Conservation (phyloP, 2,329 filamentous ascomycete genomes). For the Fusarium veterinarium region DNA sequence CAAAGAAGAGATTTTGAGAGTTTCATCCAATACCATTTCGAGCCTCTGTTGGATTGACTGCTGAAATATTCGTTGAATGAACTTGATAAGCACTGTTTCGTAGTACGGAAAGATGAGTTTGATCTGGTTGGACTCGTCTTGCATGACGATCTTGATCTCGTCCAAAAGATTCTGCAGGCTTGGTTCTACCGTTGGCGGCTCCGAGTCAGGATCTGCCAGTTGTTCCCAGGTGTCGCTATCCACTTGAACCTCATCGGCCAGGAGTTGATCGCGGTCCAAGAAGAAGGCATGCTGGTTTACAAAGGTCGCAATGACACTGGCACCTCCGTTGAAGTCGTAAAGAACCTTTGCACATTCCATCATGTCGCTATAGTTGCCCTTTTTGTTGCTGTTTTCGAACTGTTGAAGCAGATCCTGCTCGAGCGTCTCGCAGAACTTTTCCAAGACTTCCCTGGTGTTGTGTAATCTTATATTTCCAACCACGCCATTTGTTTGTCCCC, state of each 20-base stretch:
- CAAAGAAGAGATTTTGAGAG: constrained; percentile 88
- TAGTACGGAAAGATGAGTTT: constrained; percentile 96
- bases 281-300: constrained; percentile 99
- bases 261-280: constrained; percentile 92
- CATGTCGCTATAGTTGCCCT: constrained; percentile 98
- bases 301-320: constrained; percentile 94
- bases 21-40: constrained; percentile 96
- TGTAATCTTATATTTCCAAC: constrained; percentile 56
- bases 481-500: constrained; percentile 59
- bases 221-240: constrained; percentile 88
- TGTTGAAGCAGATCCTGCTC: constrained; percentile 96
- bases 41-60: constrained; percentile 97
- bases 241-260: constrained; percentile 83
- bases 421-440: constrained; percentile 95
- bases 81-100: constrained; percentile 91
- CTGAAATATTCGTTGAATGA: constrained; percentile 95
- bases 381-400: constrained; percentile 96
- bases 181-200: constrained; percentile 90
- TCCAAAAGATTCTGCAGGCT: constrained; percentile 92
- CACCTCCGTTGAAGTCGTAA: constrained; percentile 94
- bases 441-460: constrained; percentile 88
- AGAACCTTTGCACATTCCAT: constrained; percentile 94
- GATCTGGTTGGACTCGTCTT: constrained; percentile 97
- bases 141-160: constrained; percentile 94
- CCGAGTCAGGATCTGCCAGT: constrained; percentile 92